Evolutionary conservation across 1,139 yeast species (phyloP), one percentile per base, ranked within the genome.

Genomic region (Magnusiomyces magnusii): DNA sequence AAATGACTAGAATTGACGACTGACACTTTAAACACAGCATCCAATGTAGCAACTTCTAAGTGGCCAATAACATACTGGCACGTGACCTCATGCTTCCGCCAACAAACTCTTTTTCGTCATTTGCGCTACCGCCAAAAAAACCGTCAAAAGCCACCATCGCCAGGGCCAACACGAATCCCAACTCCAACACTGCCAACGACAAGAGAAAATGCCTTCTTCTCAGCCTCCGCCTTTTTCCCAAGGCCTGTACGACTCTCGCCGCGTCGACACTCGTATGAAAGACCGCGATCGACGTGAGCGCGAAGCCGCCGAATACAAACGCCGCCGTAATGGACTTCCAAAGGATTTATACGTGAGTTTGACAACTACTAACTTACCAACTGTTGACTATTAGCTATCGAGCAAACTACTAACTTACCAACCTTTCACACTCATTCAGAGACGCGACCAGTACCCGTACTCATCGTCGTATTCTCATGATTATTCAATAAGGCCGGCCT

Each of bases 281-380:
- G 69, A 67, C 24, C 67, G 71, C 28, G 69, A 68, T 36, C 58
- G 71, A 50, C 61, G 71, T n/a, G 71, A 69, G 41, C 62, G 68
- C n/a, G 71, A 67, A 55, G 69, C 71, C 1, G 70, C 70, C 1
- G 71, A 52, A n/a, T 52, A 52, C 23, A 52, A 52, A n/a, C 31
- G 55, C 2, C 47, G 55, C 19, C 47, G 55, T 24, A 41, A 41
- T 25, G 47, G 47, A 17, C 36, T 42, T 17, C 24, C 49, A 52
- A 52, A 52, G 25, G 55, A 52, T 41, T 2, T 23, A 5, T 52
- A 52, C n/a, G 55, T 52, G 41, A 5, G 47, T 50, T 23, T 24
- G 13, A 31, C 36, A 31, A 13, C 13, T 31, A 31, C 7, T 31
- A 13, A 31, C 13, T 13, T 31, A 13, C 36, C 13, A n/a, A n/a